Conservation (phyloP, 306 rosid species). For the Oemleria cerasiformis region DNA sequence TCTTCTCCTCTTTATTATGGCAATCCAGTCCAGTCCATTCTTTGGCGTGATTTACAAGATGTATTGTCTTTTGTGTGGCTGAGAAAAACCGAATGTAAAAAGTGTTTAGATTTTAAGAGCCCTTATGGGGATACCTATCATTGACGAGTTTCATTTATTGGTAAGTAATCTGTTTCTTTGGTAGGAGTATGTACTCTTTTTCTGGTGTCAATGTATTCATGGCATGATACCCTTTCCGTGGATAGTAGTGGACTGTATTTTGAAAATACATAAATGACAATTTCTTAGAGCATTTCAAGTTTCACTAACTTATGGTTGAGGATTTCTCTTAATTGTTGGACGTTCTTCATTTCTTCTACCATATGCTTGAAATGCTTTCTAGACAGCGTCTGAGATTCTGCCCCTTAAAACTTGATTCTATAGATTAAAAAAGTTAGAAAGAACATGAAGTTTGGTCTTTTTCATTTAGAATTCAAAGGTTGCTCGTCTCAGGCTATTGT, state of each 20-base stretch:
- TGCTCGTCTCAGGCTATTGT: slow-evolving; percentile 67
- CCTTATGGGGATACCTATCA: slow-evolving; percentile 57
- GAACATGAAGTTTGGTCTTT: slow-evolving; percentile 21
- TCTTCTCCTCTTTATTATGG: slow-evolving; percentile 17
- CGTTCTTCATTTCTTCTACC: background rate
- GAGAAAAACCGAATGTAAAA: slow-evolving; percentile 54
- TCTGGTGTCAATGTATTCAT: slow-evolving; percentile 3
- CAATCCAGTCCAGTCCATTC: slow-evolving; percentile 84
- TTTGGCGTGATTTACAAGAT: slow-evolving; percentile 66
- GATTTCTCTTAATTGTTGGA: background rate
- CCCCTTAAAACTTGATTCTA: background rate
- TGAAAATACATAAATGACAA: background rate
- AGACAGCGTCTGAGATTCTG: background rate
- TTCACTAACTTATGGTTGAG: background rate
- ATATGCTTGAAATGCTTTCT: background rate
- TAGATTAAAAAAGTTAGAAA: slow-evolving; percentile 6
- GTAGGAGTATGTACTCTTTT: background rate
- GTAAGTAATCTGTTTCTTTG: slow-evolving; percentile 36
- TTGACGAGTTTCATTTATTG: slow-evolving; percentile 71
- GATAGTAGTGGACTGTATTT: background rate
- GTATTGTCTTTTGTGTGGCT: slow-evolving; percentile 75
- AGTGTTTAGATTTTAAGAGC: slow-evolving; percentile 68
- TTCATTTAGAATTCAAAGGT: slow-evolving; percentile 60
- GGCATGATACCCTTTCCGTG: background rate
- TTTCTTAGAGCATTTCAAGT: background rate